Percentiles rank a stretch among this genome's conserved stretches.
Conservation (phyloP, 495 filamentous ascomycete species). For the Penicillium mononematosum region DNA sequence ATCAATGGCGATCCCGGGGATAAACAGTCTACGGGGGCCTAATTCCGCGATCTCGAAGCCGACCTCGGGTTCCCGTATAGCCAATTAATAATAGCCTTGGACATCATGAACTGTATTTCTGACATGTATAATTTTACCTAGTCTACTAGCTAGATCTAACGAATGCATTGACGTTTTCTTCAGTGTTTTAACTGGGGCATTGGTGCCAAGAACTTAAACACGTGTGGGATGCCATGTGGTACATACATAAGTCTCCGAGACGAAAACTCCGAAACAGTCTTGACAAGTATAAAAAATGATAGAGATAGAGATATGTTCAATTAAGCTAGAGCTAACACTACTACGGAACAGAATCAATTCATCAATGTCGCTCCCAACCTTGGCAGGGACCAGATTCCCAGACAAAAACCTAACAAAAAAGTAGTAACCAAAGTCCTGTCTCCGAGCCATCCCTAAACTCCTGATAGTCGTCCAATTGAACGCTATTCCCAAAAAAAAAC, state of each 20-base stretch:
- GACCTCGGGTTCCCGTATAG: background rate
- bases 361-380: conserved; percentile 12
- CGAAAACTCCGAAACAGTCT: background rate
- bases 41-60: conserved; percentile 1
- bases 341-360: conserved; percentile 8
- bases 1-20: conserved; percentile 13
- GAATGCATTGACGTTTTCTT: background rate
- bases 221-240: background rate
- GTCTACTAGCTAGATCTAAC: background rate
- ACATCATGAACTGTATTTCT: background rate
- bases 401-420: conserved; percentile 19
- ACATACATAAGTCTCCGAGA: background rate
- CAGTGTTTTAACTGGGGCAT: background rate
- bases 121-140: background rate
- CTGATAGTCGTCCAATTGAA: conserved; percentile 22
- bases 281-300: background rate
- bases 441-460: conserved; percentile 27
- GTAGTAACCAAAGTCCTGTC: conserved; percentile 22
- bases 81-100: background rate
- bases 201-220: background rate
- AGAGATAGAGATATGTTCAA: conserved; percentile 28
- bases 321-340: conserved; percentile 28
- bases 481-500: conserved; percentile 25
- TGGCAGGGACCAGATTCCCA: conserved; percentile 11
- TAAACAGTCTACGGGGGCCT: conserved; percentile 1